phyloP scores from a whole-genome alignment of 1,284 basidiomycete species.

The Ganoderma lucidum region DNA sequence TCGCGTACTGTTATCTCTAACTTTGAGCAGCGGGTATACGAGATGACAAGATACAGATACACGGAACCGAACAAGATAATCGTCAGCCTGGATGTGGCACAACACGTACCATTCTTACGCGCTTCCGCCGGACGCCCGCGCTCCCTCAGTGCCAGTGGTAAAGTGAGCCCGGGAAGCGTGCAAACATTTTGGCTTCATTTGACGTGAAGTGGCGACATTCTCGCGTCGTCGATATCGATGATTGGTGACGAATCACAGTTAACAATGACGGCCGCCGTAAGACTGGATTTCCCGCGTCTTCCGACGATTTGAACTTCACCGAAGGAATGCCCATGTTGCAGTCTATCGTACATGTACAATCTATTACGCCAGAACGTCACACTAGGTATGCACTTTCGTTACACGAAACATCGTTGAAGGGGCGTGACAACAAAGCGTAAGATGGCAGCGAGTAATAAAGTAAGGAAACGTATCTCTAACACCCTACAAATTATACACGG shows the following conservation, averaged over 20 bases:
- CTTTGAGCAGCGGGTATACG: neutral
- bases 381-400: slow-evolving; percentile 11
- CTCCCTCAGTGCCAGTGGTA: neutral
- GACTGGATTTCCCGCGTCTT: no score
- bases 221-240: neutral
- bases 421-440: slow-evolving; percentile 7
- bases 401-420: slow-evolving; percentile 12
- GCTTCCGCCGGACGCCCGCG: neutral
- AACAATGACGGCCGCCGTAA: neutral
- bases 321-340: neutral
- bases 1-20: no score
- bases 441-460: neutral
- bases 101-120: neutral
- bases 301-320: neutral
- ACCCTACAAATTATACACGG: slow-evolving; percentile 10
- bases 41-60: neutral
- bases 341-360: neutral
- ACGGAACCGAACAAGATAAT: neutral
- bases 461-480: neutral
- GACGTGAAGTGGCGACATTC: slow-evolving; percentile 15
- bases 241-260: neutral
- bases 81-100: neutral
- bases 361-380: neutral
- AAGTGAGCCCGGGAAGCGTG: neutral
- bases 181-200: neutral